A percentile compares a stretch with the other conserved stretches of the same genome.
Evolutionary conservation across 441 rosid genomes (phyloP).

Genomic region (Gossypium schwendimanii): DNA sequence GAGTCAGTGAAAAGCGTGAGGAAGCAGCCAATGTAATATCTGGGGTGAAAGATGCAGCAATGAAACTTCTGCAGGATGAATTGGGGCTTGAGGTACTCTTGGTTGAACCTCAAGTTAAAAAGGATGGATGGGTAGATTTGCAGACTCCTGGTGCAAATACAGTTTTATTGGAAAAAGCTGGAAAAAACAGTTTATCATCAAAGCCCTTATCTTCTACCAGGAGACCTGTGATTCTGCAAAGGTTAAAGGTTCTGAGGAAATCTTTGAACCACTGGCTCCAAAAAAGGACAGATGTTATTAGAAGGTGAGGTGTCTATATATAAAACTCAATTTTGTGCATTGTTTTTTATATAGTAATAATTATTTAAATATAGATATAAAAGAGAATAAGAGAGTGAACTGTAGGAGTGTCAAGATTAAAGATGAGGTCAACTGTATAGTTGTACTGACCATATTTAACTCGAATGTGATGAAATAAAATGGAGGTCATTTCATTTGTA

Average conservation of each 20-base stretch:
- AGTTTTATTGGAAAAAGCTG: conserved; percentile 21
- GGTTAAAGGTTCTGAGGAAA: conserved; percentile 58
- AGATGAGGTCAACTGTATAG: background rate
- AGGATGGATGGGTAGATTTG: background rate
- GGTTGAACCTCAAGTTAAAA: conserved; percentile 23
- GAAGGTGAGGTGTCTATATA: conserved; percentile 23
- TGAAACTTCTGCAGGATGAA: conserved; percentile 53
- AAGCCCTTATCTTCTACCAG: conserved; percentile 41
- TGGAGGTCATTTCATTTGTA: background rate
- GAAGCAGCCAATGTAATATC: conserved; percentile 24
- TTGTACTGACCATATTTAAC: background rate
- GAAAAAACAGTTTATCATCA: conserved; percentile 20
- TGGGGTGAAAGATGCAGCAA: conserved; percentile 46
- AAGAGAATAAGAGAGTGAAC: background rate
- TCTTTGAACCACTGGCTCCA: conserved; percentile 62
- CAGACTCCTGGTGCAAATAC: conserved; percentile 21
- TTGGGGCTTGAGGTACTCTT: conserved; percentile 58
- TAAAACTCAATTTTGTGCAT: conserved; percentile 13
- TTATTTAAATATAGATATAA: background rate
- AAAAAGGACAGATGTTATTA: conserved; percentile 26
- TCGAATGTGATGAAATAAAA: background rate
- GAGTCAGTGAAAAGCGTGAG: conserved; percentile 27
- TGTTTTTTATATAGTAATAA: background rate
- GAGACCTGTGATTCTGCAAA: conserved; percentile 51
- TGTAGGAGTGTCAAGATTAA: background rate